Conservation (phyloP, 495 filamentous ascomycete genomes). For the Daldinia bambusicola region DNA sequence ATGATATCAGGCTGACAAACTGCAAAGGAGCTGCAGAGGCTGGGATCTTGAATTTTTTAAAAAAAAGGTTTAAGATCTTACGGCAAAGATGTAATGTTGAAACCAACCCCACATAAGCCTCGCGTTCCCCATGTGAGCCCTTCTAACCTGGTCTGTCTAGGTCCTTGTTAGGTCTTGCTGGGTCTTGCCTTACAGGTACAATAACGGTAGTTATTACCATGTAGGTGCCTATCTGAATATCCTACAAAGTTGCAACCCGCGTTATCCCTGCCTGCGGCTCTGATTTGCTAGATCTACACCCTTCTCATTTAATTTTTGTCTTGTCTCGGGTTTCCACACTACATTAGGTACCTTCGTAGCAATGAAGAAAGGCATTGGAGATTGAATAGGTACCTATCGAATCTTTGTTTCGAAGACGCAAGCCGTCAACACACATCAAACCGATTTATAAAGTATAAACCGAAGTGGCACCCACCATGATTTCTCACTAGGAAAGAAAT, state of each 20-base stretch:
- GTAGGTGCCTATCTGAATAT: background rate
- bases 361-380: background rate
- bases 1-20: slow-evolving; percentile 31
- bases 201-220: background rate
- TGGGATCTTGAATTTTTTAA: slow-evolving; percentile 22
- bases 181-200: no score
- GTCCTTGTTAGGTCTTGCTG: no score
- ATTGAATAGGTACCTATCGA: no score
- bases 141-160: background rate
- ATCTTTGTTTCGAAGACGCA: background rate
- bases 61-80: slow-evolving; percentile 38
- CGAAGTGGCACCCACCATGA: no score
- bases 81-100: slow-evolving; percentile 19
- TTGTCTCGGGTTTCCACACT: background rate
- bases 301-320: background rate
- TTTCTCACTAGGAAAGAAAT: no score
- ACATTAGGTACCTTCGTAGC: no score
- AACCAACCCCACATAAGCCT: slow-evolving; percentile 41
- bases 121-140: slow-evolving; percentile 29
- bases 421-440: background rate
- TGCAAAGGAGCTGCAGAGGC: slow-evolving; percentile 12
- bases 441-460: background rate
- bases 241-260: slow-evolving; percentile 24
- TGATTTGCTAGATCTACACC: slow-evolving; percentile 21
- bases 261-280: slow-evolving; percentile 30